Evolutionary conservation across 2,329 filamentous ascomycete species (phyloP), one percentile per base, ranked within the genome.

Genomic region (Phoma herbarum): DNA sequence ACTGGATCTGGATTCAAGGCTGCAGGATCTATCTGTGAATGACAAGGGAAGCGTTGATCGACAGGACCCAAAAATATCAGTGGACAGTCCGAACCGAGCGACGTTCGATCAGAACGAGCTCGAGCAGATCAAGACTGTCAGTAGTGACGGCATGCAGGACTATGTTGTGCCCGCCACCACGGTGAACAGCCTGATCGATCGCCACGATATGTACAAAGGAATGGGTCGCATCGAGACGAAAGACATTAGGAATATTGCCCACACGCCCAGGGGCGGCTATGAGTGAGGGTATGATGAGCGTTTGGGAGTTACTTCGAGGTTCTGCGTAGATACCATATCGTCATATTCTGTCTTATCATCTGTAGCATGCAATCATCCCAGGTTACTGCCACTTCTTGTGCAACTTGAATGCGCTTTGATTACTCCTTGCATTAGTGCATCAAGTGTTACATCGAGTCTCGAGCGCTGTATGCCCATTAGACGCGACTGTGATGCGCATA

Each of bases 191-290:
- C 61, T 77, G 53, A 73, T 79, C 37, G 76, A 76, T 59, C 64
- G 80, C 55, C 80, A 82, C 62, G 80, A 82, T 61, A 78, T 79
- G 71, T 81, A 76, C 61, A 65, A 66, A 45, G 73, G 70, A 1
- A 59, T 74, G 20, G 73, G 74, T 3, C 64, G 75, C 22, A 68
- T 77, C 28, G 74, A 74, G 31, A 80, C 79, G 4, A 77, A 74
- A 56, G 76, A 80, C 55, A 72, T 79, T 50, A 65, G 74, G 51
- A 68, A 73, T 7, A 68, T 67, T 35, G 64, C 72, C 23, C 69
- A 76, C 55, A 61, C 67, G 11, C 57, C 57, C 3, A 54, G 50
- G 35, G 56, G 56, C 28, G 56, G 56, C 41, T 59, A 54, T 20
- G 45, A 53, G 41, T 59, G 28, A 54, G 16, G 8, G 23, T 2